phyloP scores from a whole-genome alignment of 495 filamentous ascomycete species.

The Talaromyces liani region DNA sequence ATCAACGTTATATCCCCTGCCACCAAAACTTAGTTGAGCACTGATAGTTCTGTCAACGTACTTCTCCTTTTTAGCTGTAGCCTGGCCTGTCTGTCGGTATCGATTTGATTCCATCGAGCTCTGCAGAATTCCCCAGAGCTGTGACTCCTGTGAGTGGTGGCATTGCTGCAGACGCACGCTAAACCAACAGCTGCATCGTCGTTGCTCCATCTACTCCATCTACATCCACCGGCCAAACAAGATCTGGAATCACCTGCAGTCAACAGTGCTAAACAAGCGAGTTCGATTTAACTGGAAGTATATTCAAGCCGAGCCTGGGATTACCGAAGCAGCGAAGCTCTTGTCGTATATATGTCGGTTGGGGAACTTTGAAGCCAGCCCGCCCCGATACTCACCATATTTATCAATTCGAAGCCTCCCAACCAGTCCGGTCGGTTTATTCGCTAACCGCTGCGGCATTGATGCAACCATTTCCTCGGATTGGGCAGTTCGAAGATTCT shows the following conservation, averaged over 20 bases:
- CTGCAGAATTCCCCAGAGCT: slow-evolving; percentile 1
- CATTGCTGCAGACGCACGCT: neutral
- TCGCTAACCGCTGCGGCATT: neutral
- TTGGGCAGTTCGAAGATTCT: neutral
- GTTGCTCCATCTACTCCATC: neutral
- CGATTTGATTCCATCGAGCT: slow-evolving; percentile 5
- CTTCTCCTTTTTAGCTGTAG: slow-evolving; percentile 4
- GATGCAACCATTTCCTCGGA: neutral
- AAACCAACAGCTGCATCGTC: neutral
- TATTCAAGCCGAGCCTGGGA: neutral
- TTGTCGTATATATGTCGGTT: neutral
- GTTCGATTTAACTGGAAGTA: neutral
- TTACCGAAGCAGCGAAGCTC: neutral
- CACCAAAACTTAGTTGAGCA: neutral
- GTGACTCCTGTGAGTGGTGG: neutral
- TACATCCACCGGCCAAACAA: neutral
- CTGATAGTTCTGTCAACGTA: neutral
- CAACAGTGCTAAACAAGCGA: neutral
- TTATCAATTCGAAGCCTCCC: neutral
- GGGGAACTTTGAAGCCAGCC: neutral
- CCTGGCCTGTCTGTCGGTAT: neutral
- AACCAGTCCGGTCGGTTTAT: neutral
- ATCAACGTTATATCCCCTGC: neutral
- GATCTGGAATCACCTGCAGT: neutral
- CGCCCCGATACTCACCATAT: neutral